A percentile compares a stretch with the other conserved stretches of the same genome.
Conservation (phyloP, 768 basidiomycete species). For the Hortiboletus campestris region DNA sequence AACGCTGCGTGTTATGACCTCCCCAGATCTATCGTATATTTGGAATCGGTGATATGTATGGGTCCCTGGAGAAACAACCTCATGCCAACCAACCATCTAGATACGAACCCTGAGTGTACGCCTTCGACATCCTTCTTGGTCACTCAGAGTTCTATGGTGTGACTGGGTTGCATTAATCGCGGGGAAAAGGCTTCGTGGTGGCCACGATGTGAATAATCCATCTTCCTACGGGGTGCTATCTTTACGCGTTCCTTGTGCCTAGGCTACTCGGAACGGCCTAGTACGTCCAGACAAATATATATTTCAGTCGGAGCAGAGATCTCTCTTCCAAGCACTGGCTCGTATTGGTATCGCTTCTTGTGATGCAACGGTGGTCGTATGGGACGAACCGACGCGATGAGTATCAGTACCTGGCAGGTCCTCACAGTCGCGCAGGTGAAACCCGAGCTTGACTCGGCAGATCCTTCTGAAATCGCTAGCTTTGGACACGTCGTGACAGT, state of each 20-base stretch:
- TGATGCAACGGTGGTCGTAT: not conserved
- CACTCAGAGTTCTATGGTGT: too few relatives aligned
- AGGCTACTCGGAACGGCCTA: conserved; percentile 8
- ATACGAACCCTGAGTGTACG: too few relatives aligned
- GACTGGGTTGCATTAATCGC: not conserved
- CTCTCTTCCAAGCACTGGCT: conserved; percentile 3
- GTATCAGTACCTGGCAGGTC: not conserved
- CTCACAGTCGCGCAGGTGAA: not conserved
- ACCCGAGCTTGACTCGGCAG: not conserved
- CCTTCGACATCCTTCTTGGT: too few relatives aligned
- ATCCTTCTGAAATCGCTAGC: not conserved
- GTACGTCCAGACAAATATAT: conserved; percentile 5
- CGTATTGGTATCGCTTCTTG: not conserved
- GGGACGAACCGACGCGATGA: not conserved
- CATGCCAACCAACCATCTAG: too few relatives aligned
- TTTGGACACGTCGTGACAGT: not conserved
- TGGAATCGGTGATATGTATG: too few relatives aligned
- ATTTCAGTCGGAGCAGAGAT: conserved; percentile 1
- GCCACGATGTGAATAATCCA: too few relatives aligned
- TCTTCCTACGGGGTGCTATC: too few relatives aligned
- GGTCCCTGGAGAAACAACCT: not conserved
- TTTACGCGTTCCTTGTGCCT: not conserved
- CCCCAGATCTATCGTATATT: not conserved
- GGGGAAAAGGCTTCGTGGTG: not conserved
- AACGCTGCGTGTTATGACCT: not conserved